Evolutionary conservation across 164 flowering plant genomes (phyloP).

Genomic region (Cinnamomum chago): DNA sequence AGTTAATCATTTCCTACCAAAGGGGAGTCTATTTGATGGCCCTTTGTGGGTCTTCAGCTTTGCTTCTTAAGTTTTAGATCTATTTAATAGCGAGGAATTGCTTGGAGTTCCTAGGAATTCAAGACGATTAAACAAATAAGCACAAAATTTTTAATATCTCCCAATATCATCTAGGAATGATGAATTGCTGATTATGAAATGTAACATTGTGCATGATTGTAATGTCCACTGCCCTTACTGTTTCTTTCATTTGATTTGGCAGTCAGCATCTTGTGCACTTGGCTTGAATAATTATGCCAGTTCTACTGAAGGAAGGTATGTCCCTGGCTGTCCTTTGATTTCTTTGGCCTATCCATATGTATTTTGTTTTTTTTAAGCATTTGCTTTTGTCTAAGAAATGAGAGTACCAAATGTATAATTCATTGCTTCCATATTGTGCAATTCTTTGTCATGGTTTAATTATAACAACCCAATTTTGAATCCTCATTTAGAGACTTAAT

Average conservation of each 20-base stretch:
- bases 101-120: too few species aligned
- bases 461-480: background rate
- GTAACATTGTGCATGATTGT: background rate
- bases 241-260: slow-evolving; percentile 16
- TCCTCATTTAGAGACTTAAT: background rate
- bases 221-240: background rate
- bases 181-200: too few species aligned
- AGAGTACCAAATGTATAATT: background rate
- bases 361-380: background rate
- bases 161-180: too few species aligned
- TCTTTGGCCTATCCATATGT: background rate
- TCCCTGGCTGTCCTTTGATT: slow-evolving; percentile 10
- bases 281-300: slow-evolving; percentile 75
- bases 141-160: too few species aligned
- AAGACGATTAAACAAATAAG: too few species aligned
- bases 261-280: slow-evolving; percentile 81
- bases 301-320: slow-evolving; percentile 68
- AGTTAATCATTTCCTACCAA: too few species aligned
- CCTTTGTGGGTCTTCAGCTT: too few species aligned
- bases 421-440: background rate
- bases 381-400: background rate
- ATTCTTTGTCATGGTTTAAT: background rate
- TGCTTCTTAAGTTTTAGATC: too few species aligned
- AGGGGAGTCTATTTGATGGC: too few species aligned
- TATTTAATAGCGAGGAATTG: too few species aligned